Conservation (phyloP, 257 asterid species). For the Jacaranda copaia region DNA sequence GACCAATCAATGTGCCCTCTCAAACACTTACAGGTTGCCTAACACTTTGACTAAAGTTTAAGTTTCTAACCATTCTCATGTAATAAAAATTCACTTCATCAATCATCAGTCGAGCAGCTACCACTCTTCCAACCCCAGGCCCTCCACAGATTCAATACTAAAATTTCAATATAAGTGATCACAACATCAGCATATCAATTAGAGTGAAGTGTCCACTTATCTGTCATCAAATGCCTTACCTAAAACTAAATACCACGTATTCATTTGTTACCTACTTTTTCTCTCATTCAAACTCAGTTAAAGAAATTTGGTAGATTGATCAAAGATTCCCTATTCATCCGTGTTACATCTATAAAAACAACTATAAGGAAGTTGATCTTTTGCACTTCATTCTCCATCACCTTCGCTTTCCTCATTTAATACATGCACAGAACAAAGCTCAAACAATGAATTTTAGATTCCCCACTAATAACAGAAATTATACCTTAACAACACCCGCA, state of each 20-base stretch:
- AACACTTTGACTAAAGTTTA: not conserved
- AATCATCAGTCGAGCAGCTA: not conserved
- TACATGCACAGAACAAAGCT: not conserved
- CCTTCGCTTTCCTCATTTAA: not conserved
- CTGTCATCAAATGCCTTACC: not conserved
- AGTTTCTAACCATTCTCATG: not conserved
- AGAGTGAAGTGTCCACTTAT: not conserved
- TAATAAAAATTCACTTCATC: not conserved
- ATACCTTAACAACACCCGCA: not conserved
- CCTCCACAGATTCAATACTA: not conserved
- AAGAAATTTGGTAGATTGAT: not conserved
- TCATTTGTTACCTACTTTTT: not conserved
- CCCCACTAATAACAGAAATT: not conserved
- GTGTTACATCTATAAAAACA: not conserved
- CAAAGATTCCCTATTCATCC: not conserved
- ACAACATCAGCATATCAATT: not conserved
- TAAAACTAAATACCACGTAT: not conserved
- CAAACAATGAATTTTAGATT: not conserved
- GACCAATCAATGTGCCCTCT: not conserved
- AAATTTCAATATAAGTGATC: not conserved
- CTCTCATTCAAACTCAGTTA: not conserved
- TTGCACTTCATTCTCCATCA: constrained; percentile 11
- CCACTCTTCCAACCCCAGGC: not conserved
- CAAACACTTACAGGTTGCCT: not conserved
- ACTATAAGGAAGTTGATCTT: not conserved